Percentiles rank a stretch among this genome's conserved stretches.
phyloP scores from a whole-genome alignment of 352 stramenopile species.

The Blastocystis hominis region DNA sequence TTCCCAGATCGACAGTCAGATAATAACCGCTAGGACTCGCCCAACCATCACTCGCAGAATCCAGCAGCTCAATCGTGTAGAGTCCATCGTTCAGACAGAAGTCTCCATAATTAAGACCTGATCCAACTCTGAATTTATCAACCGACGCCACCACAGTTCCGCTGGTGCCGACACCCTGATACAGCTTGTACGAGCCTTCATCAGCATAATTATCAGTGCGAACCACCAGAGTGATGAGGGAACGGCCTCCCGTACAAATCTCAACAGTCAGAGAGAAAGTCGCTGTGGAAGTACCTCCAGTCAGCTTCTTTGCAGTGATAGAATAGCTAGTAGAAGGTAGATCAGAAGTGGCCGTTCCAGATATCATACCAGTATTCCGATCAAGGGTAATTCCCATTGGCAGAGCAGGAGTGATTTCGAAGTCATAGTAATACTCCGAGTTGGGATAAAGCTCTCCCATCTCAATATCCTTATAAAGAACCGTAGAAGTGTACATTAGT shows the following conservation, averaged over 20 bases:
- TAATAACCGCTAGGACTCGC: neutral
- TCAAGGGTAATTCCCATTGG: neutral
- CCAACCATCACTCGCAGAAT: neutral
- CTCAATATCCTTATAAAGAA: neutral
- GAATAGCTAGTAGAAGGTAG: neutral
- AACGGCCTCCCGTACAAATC: neutral
- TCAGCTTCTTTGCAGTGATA: neutral
- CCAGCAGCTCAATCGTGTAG: neutral
- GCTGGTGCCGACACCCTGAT: neutral
- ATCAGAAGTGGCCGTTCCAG: neutral
- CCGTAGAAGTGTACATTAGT: neutral
- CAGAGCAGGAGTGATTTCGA: neutral
- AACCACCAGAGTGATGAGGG: neutral
- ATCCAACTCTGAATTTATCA: neutral
- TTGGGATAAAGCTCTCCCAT: neutral
- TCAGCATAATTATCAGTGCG: neutral
- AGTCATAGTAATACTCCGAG: neutral
- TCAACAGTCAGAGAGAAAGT: neutral
- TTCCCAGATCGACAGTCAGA: neutral
- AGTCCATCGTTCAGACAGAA: neutral
- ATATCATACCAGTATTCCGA: neutral
- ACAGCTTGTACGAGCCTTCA: constrained; percentile 6
- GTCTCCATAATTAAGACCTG: neutral
- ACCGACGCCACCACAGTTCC: neutral
- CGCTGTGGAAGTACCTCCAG: neutral